A percentile compares a stretch with the other conserved stretches of the same genome.
phyloP scores from a whole-genome alignment of 1,284 basidiomycete species.

The Xerocomus nothofagi region DNA sequence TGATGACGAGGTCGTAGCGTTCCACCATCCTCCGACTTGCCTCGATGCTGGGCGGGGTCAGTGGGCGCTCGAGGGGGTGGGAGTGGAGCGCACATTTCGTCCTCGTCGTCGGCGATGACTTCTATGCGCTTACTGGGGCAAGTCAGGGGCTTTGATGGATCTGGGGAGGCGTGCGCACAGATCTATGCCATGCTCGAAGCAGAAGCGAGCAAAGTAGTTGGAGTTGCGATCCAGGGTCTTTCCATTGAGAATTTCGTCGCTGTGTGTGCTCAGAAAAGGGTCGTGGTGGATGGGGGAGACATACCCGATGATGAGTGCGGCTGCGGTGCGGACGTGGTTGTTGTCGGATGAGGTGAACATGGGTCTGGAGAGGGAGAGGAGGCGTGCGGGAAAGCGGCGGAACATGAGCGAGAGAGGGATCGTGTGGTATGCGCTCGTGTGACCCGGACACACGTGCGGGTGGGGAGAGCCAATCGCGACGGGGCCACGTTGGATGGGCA shows the following conservation, averaged over 20 bases:
- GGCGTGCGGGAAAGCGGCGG: background rate
- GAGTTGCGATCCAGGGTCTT: conserved; percentile 89
- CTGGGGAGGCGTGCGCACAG: conserved; percentile 52
- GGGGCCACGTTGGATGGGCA: conserved; percentile 19
- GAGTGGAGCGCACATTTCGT: conserved; percentile 71
- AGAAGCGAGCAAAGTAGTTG: conserved; percentile 81
- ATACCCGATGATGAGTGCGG: conserved; percentile 74
- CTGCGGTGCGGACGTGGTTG: conserved; percentile 68
- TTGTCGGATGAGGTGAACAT: conserved; percentile 37
- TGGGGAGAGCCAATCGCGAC: conserved; percentile 6
- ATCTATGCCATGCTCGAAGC: conserved; percentile 86
- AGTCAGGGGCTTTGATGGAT: background rate
- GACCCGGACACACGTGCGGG: conserved; percentile 24
- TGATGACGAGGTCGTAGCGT: conserved; percentile 86
- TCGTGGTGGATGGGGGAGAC: conserved; percentile 11
- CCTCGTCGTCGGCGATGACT: conserved; percentile 88
- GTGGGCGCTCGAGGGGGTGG: background rate
- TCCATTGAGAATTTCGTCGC: conserved; percentile 83
- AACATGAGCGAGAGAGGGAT: conserved; percentile 9
- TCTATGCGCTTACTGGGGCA: conserved; percentile 76
- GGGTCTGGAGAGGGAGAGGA: conserved; percentile 45
- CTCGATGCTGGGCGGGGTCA: conserved; percentile 58
- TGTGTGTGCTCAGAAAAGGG: conserved; percentile 25
- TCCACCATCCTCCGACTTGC: conserved; percentile 81
- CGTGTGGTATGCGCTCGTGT: background rate